phyloP scores from a whole-genome alignment of 2,329 filamentous ascomycete genomes.

The Cladophialophora psammophila region DNA sequence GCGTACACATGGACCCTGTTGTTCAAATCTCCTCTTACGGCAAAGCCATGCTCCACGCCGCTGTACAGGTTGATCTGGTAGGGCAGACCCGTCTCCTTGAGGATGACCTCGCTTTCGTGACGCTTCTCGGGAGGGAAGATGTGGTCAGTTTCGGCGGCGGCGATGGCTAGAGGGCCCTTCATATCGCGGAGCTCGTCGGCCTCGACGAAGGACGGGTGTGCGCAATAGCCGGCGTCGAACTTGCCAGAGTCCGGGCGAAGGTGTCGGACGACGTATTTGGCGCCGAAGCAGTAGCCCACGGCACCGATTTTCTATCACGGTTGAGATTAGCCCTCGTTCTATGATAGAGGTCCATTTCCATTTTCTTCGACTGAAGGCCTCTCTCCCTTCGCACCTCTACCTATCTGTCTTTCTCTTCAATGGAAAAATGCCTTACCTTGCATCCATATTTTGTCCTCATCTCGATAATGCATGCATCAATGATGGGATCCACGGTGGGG shows the following conservation, averaged over 20 bases:
- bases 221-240: constrained; percentile 74
- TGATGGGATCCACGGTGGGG: constrained; percentile 60
- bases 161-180: constrained; percentile 72
- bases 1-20: constrained; percentile 69
- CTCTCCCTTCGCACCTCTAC: not conserved
- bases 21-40: constrained; percentile 69
- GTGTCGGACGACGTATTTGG: constrained; percentile 73
- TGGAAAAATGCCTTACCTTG: constrained; percentile 35
- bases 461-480: constrained; percentile 55
- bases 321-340: constrained; percentile 12
- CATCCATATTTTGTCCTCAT: constrained; percentile 42
- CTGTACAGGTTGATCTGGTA: constrained; percentile 82
- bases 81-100: constrained; percentile 62
- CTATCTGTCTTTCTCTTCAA: constrained; percentile 4
- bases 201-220: constrained; percentile 78
- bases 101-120: constrained; percentile 69
- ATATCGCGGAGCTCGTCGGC: constrained; percentile 71
- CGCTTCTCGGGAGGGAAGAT: constrained; percentile 72
- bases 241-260: constrained; percentile 63
- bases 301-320: constrained; percentile 41
- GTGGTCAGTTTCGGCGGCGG: constrained; percentile 67
- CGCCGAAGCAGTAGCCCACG: constrained; percentile 44
- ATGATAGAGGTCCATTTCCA: not conserved
- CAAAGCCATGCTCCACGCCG: constrained; percentile 76
- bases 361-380: not conserved